These are phyloP conservation scores for Calonectria montana DNA, from an alignment of 2,329 filamentous ascomycete genomes.

Conservation along the genomic window DNA sequence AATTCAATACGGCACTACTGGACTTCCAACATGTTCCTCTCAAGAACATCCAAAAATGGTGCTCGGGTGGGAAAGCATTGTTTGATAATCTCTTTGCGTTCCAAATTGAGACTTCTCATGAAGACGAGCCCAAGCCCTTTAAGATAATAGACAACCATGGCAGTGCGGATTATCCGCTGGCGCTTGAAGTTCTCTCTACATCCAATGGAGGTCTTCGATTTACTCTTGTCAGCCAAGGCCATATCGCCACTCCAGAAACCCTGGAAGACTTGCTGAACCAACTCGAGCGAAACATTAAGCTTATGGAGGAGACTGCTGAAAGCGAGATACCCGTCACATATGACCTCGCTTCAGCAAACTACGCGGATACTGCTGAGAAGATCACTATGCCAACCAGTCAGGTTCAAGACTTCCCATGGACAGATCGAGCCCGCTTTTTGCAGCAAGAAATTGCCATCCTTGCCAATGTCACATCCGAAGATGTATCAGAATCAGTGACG, in stretches of 20 bases:
- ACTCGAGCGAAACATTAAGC: slow-evolving; percentile 45
- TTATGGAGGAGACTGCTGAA: slow-evolving; percentile 21
- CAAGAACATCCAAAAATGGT: slow-evolving; percentile 85
- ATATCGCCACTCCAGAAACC: slow-evolving; percentile 45
- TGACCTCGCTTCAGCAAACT: neutral
- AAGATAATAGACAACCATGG: slow-evolving; percentile 58
- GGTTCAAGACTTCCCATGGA: slow-evolving; percentile 67
- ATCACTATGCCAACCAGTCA: slow-evolving; percentile 47
- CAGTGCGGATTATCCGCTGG: slow-evolving; percentile 77
- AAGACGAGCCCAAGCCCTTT: slow-evolving; percentile 62
- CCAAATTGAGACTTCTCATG: slow-evolving; percentile 62
- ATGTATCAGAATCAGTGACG: slow-evolving; percentile 69
- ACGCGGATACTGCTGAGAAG: neutral
- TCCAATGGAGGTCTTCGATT: slow-evolving; percentile 61
- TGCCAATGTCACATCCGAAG: slow-evolving; percentile 61
- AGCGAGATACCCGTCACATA: slow-evolving; percentile 20
- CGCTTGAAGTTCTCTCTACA: slow-evolving; percentile 76
- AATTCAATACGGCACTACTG: slow-evolving; percentile 75
- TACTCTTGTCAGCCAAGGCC: slow-evolving; percentile 68
- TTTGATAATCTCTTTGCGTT: slow-evolving; percentile 90
- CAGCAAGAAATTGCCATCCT: slow-evolving; percentile 73
- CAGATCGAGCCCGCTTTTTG: slow-evolving; percentile 61
- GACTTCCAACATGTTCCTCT: slow-evolving; percentile 80
- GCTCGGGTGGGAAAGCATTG: slow-evolving; percentile 66
- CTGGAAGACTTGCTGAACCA: slow-evolving; percentile 50